phyloP scores from a whole-genome alignment of 78 protist genomes.

The Dictyostelium discoideum region dicty_2.7 NC_007088.5:4578001-4578500 shows the following conservation, averaged over 20 bases:
- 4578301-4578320: constrained; percentile 83
- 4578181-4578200: no score
- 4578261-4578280: constrained; percentile 90
- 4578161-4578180: no score
- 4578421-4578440: constrained; percentile 42
- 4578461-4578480: constrained; percentile 89
- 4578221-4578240: constrained; percentile 85
- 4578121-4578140: no score
- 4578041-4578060: neutral
- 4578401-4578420: constrained; percentile 20
- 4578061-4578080: no score
- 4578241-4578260: constrained; percentile 95
- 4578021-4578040: constrained; percentile 12
- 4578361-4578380: constrained; percentile 94
- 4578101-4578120: no score
- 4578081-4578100: neutral
- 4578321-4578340: constrained; percentile 88
- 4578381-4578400: constrained; percentile 81
- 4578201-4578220: neutral
- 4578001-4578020: neutral
- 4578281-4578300: constrained; percentile 90
- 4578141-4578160: no score
- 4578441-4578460: constrained; percentile 81
- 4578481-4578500: constrained; percentile 95
- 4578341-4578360: constrained; percentile 91